phyloP scores from a whole-genome alignment of 2,329 filamentous ascomycete species.

The Lasiodiplodia gonubiensis region DNA sequence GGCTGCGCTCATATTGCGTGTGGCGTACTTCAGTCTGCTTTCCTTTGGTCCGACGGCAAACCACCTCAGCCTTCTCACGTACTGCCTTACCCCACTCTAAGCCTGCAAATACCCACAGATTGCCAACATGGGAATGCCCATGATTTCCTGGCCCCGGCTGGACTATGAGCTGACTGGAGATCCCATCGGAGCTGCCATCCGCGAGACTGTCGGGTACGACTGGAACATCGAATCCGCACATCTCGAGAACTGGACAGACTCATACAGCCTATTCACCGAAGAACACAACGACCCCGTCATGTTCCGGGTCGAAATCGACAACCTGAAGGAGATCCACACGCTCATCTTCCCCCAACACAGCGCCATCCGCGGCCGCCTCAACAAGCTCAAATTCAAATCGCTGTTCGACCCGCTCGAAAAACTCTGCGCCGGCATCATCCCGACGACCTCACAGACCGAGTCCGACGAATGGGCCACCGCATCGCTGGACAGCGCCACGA shows the following conservation, averaged over 20 bases:
- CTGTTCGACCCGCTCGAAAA: background rate
- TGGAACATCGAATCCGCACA: background rate
- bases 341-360: background rate
- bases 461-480: background rate
- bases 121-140: background rate
- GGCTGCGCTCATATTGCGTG: too few species aligned
- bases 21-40: too few species aligned
- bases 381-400: background rate
- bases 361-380: background rate
- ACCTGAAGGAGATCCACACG: background rate
- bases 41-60: too few species aligned
- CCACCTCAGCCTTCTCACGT: too few species aligned
- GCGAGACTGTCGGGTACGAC: background rate
- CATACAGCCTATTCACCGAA: background rate
- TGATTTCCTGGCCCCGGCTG: background rate
- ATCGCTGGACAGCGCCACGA: background rate
- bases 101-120: too few species aligned
- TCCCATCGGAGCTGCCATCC: background rate
- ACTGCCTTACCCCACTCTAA: background rate
- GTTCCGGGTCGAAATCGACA: background rate
- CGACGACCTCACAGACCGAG: background rate
- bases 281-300: background rate
- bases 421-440: background rate
- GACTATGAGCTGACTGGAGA: background rate
- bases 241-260: background rate